Conservation (phyloP, 1,284 basidiomycete species). For the Anthracocystis panici-leucophaei region DNA sequence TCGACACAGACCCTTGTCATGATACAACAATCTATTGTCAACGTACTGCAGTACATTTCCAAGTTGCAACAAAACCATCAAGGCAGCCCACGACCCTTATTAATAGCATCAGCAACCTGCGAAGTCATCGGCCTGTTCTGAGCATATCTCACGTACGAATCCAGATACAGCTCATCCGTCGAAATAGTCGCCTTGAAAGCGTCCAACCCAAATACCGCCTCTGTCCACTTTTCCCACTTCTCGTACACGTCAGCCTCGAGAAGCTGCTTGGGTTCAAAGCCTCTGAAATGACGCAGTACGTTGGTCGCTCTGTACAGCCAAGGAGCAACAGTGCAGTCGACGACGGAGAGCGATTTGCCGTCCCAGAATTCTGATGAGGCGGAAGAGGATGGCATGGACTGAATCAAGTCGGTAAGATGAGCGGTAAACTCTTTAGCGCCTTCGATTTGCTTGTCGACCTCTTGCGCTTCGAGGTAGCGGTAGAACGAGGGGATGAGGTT, state of each 20-base stretch:
- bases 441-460: conserved; percentile 74
- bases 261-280: conserved; percentile 73
- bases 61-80: conserved; percentile 8
- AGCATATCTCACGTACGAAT: conserved; percentile 74
- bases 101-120: conserved; percentile 62
- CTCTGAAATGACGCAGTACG: conserved; percentile 79
- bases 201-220: conserved; percentile 76
- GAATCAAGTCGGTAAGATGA: conserved; percentile 75
- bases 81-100: conserved; percentile 50
- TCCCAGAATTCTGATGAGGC: conserved; percentile 73
- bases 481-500: conserved; percentile 81
- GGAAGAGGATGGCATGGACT: conserved; percentile 71
- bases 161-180: conserved; percentile 79
- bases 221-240: conserved; percentile 74
- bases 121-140: conserved; percentile 60
- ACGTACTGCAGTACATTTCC: too few species aligned
- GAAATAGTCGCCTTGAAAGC: conserved; percentile 79
- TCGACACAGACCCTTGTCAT: too few species aligned
- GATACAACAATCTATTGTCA: too few species aligned
- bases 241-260: conserved; percentile 72
- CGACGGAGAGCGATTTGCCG: conserved; percentile 75
- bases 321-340: conserved; percentile 80
- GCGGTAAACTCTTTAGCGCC: conserved; percentile 75
- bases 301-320: conserved; percentile 79
- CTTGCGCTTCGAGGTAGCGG: conserved; percentile 81